phyloP scores from a whole-genome alignment of 345 rosid species.

The Dovyalis caffra region DNA sequence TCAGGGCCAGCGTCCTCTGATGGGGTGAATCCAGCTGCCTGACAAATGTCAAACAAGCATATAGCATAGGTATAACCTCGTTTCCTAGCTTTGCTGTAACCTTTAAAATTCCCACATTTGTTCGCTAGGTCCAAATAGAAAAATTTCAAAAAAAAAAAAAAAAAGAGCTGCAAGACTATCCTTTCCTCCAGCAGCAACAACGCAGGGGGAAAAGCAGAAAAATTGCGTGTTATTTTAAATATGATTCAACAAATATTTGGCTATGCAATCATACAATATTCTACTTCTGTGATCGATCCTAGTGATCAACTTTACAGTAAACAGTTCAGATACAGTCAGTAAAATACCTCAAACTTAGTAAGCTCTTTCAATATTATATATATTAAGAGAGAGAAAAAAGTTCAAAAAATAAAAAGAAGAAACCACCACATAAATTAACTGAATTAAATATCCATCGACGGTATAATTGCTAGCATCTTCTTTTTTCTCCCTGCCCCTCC shows the following conservation, averaged over 20 bases:
- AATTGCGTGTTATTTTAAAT: not conserved
- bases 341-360: conserved; percentile 4
- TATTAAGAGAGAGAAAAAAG: too few relatives aligned
- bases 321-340: conserved; percentile 24
- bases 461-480: not conserved
- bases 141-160: not conserved
- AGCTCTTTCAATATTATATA: not conserved
- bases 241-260: conserved; percentile 19
- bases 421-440: conserved; percentile 13
- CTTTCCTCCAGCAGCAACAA: not conserved
- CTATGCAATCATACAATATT: conserved; percentile 20
- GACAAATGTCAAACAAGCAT: not conserved
- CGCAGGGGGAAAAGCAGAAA: not conserved
- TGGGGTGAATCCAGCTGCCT: not conserved
- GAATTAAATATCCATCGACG: not conserved
- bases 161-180: too few relatives aligned
- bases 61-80: too few relatives aligned
- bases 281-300: conserved; percentile 8
- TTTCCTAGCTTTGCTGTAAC: too few relatives aligned
- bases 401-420: not conserved
- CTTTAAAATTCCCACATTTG: too few relatives aligned
- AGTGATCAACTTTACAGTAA: conserved; percentile 30
- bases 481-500: not conserved
- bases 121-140: not conserved
- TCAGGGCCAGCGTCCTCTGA: not conserved